Base-by-base conservation (phyloP, 768 basidiomycete species). In the Podaxis sp. region DNA sequence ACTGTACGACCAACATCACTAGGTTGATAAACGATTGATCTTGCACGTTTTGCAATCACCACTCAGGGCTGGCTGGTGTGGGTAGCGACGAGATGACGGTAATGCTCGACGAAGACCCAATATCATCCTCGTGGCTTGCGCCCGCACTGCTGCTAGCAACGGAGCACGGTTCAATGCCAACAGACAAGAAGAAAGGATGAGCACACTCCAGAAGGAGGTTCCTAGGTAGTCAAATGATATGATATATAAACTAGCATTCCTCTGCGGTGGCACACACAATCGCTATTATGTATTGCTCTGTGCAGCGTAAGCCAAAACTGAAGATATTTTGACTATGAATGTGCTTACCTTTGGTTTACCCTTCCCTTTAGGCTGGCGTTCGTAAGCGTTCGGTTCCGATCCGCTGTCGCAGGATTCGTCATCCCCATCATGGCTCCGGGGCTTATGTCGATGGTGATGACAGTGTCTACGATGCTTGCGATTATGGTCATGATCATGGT, bases 371-470 rank as follows among this genome's bases (percentile, higher is more conserved):
- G 71, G 76, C 65, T 71, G 72, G 29, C 66, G 74, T 68, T 86
- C 85, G 64, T 86, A 86, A 0, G 82, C 82, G 67, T 86, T 86
- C 22, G 70, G 70, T 40, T 78, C 74, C 19, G 71, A 46, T 2
- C 73, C 69, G 36, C 41, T 41, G 51, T 60, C 67, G 51, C 50
- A 61, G 8, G 60, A 47, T 19, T 58, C 64, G 37, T 46, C 65
- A n/a, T 52, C n/a, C 7, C 55, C 38, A 27, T 53, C 47, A 25
- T 52, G 57, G 27, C 33, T 40, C 43, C 55, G 24, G 50, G 67
- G 33, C 27, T 57, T 38, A 43, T 57, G 67, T 25, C 51, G 47
- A 54, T 64, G 70, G 43, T 46, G 43, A 19, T 46, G 43, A 46
- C 19, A 15, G 19, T 57, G 33, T n/a, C 59, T 63, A 29, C 55